A percentile compares a stretch with the other conserved stretches of the same genome.
Conservation (phyloP, 2,329 filamentous ascomycete species). For the Epichloe elymi region DNA sequence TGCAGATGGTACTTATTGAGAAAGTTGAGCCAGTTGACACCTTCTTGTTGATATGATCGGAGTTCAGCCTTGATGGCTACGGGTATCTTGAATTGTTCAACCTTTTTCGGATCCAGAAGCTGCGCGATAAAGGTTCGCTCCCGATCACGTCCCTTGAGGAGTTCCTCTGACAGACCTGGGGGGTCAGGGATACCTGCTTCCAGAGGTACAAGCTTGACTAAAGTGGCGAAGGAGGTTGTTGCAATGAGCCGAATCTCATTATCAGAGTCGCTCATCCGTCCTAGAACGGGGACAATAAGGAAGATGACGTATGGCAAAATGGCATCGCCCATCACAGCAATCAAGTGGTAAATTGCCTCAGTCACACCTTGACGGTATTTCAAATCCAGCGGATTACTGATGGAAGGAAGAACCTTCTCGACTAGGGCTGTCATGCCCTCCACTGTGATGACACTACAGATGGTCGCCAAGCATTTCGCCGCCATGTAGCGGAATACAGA, state of each 20-base stretch:
- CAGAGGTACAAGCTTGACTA: constrained; percentile 92
- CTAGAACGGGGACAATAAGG: constrained; percentile 90
- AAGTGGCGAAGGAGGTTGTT: constrained; percentile 90
- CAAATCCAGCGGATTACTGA: constrained; percentile 80
- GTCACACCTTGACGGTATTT: constrained; percentile 86
- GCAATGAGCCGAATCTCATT: constrained; percentile 89
- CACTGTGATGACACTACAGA: constrained; percentile 92
- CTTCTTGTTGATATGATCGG: constrained; percentile 94
- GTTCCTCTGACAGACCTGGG: constrained; percentile 81
- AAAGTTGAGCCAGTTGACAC: constrained; percentile 97
- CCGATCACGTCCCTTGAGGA: constrained; percentile 80
- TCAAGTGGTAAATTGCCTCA: constrained; percentile 91
- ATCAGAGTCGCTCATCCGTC: constrained; percentile 96
- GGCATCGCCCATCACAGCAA: constrained; percentile 92
- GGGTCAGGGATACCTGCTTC: constrained; percentile 97
- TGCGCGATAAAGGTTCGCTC: constrained; percentile 95
- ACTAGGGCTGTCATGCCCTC: constrained; percentile 94
- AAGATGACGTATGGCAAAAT: constrained; percentile 98
- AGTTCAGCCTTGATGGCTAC: constrained; percentile 95
- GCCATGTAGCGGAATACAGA: constrained; percentile 94
- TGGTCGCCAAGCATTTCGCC: constrained; percentile 91
- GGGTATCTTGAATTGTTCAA: constrained; percentile 84
- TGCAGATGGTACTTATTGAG: constrained; percentile 97
- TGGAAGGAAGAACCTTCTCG: constrained; percentile 80
- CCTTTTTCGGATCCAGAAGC: constrained; percentile 91